Conservation (phyloP, 352 stramenopile species). For the Phytophthora tentaculata region DNA sequence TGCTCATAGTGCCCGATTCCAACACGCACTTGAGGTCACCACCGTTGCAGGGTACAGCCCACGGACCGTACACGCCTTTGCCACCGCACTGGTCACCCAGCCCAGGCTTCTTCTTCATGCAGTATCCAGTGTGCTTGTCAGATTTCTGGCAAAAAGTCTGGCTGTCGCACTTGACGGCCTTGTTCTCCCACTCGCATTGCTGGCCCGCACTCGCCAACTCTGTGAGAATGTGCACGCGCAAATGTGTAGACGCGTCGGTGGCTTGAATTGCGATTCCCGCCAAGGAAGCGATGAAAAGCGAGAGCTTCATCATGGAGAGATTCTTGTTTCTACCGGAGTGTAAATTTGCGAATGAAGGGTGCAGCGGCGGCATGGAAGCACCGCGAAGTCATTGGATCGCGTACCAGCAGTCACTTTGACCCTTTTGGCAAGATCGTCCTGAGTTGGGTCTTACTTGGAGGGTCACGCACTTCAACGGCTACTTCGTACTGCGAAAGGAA, state of each 20-base stretch:
- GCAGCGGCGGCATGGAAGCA: background rate
- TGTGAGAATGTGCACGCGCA: background rate
- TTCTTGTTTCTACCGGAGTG: background rate
- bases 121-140: constrained; percentile 22
- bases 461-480: background rate
- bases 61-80: constrained; percentile 12
- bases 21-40: constrained; percentile 1
- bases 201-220: background rate
- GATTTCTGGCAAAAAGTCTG: constrained; percentile 2
- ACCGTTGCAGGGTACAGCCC: constrained; percentile 17
- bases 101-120: constrained; percentile 21
- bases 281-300: background rate
- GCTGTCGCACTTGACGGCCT: background rate
- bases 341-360: background rate
- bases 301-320: background rate
- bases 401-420: background rate
- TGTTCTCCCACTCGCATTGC: background rate
- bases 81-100: constrained; percentile 27
- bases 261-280: background rate
- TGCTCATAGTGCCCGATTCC: constrained; percentile 10
- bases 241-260: background rate
- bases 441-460: background rate
- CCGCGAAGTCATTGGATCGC: background rate
- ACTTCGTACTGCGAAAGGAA: too few relatives aligned
- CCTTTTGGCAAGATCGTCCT: background rate